Evolutionary conservation across 257 asterid species (phyloP), one percentile per base, ranked within the genome.

Genomic region (Nicotiana obtusifolia): DNA sequence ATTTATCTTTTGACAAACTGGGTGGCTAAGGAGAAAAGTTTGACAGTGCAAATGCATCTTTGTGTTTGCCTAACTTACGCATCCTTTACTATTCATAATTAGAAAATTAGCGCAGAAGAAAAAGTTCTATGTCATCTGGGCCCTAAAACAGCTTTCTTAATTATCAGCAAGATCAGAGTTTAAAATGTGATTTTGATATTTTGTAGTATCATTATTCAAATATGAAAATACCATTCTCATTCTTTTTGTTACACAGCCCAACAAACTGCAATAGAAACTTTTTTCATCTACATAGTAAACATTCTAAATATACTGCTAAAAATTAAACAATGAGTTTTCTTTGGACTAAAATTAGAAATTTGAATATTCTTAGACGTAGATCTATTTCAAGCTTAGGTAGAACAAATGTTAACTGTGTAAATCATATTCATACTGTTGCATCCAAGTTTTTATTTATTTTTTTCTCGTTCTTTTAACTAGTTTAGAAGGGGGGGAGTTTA

Each of bases 111-210:
- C 78, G 9, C 59, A 10, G 33, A 20, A 41, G 20, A 41, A 41
- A 69, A 69, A 69, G 59, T 69, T 41, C 33, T 69, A 9, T 41
- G 78, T 69, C 78, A 69, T 20, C 28, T 69, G 59, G 78, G 78
- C 53, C 78, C 31, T 41, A 41, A 69, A 69, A 69, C 78, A 69
- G 59, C 10, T 37, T 37, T 37, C 47, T 37, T 37, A 37, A 8
- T 37, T 37, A 37, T 69, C 78, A 69, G 59, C 59, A 69, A 41
- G 59, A 41, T 69, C 77, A 41, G 78, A 2, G 30, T 69, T 41
- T 41, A 41, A 13, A 41, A 69, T 69, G 77, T 20, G 57, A 69
- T 69, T 52, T 52, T 52, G n/a, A 4, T 13, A 15, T 53, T 41
- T 41, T 69, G 20, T 68, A 11, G 11, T 56, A 69, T 41, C 78